Conservation (phyloP, 1,284 basidiomycete species). For the Pholiota adiposa region DNA sequence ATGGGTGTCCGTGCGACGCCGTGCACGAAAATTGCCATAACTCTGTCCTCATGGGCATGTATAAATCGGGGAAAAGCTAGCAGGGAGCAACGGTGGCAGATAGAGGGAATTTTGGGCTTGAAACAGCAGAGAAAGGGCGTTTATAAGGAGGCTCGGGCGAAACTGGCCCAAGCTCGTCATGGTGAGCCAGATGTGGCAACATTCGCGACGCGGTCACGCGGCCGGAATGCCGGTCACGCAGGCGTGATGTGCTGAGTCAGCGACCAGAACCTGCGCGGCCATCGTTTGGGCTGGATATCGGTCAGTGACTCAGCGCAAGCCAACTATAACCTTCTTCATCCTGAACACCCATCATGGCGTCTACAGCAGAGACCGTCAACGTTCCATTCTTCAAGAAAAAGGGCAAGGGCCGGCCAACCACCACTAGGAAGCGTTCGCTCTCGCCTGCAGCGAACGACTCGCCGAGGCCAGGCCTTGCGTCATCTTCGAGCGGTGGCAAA, state of each 20-base stretch:
- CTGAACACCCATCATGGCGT: constrained; percentile 24
- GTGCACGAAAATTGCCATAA: background rate
- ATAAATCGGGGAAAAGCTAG: background rate
- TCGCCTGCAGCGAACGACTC: constrained; percentile 49
- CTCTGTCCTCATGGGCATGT: background rate
- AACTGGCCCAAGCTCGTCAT: constrained; percentile 10
- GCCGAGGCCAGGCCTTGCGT: constrained; percentile 20
- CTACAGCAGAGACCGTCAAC: constrained; percentile 36
- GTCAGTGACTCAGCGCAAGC: no score
- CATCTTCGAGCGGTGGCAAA: constrained; percentile 44
- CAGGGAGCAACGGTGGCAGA: background rate
- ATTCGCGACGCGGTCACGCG: constrained; percentile 4
- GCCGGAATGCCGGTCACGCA: constrained; percentile 1
- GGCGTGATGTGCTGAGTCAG: constrained; percentile 5
- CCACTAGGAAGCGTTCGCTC: constrained; percentile 69
- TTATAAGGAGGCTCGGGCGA: background rate
- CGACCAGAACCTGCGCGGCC: background rate
- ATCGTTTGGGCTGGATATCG: no score
- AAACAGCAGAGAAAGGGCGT: background rate
- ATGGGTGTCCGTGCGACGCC: background rate
- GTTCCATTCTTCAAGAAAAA: constrained; percentile 92
- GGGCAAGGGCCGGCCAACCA: constrained; percentile 74
- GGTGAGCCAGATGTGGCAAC: constrained; percentile 8
- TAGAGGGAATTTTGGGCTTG: background rate
- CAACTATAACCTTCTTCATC: background rate